Evolutionary conservation across 31 red algal species (phyloP).

Genomic region (Asparagopsis taxiformis): DNA sequence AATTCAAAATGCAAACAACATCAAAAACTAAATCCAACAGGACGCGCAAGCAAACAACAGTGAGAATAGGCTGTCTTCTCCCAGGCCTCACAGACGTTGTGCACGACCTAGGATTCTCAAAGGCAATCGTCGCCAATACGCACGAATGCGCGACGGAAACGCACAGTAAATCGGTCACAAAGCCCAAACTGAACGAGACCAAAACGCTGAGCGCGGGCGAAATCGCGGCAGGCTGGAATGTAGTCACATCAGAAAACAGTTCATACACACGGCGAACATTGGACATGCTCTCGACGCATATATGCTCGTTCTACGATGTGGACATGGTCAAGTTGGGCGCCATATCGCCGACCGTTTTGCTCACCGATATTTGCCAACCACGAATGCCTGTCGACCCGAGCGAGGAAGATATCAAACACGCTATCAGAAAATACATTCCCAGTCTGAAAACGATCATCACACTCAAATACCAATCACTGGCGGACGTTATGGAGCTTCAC

Average conservation of each 20-base stretch:
- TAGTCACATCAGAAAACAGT: slow-evolving; percentile 8
- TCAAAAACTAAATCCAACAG: too few relatives aligned
- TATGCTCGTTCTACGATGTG: slow-evolving; percentile 70
- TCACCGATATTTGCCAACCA: slow-evolving; percentile 47
- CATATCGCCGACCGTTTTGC: slow-evolving; percentile 39
- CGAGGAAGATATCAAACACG: slow-evolving; percentile 18
- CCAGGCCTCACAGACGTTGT: slow-evolving; percentile 70
- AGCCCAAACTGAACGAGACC: slow-evolving; percentile 20
- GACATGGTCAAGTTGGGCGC: slow-evolving; percentile 19
- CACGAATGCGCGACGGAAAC: slow-evolving; percentile 53
- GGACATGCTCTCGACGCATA: slow-evolving; percentile 27
- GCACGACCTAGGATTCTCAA: slow-evolving; percentile 24
- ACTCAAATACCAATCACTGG: slow-evolving; percentile 8
- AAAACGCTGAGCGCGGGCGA: slow-evolving; percentile 5
- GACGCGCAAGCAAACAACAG: background rate
- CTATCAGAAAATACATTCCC: slow-evolving; percentile 15
- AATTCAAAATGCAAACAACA: too few relatives aligned
- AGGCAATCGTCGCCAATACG: slow-evolving; percentile 28
- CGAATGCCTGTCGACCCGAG: slow-evolving; percentile 21
- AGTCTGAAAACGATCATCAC: slow-evolving; percentile 29
- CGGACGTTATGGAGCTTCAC: slow-evolving; percentile 22
- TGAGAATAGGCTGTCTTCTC: slow-evolving; percentile 59
- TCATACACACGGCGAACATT: background rate
- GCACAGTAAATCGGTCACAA: slow-evolving; percentile 25
- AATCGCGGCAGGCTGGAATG: slow-evolving; percentile 57